A percentile compares a stretch with the other conserved stretches of the same genome.
Conservation (phyloP, 257 asterid species). For the Datura wrightii region DNA sequence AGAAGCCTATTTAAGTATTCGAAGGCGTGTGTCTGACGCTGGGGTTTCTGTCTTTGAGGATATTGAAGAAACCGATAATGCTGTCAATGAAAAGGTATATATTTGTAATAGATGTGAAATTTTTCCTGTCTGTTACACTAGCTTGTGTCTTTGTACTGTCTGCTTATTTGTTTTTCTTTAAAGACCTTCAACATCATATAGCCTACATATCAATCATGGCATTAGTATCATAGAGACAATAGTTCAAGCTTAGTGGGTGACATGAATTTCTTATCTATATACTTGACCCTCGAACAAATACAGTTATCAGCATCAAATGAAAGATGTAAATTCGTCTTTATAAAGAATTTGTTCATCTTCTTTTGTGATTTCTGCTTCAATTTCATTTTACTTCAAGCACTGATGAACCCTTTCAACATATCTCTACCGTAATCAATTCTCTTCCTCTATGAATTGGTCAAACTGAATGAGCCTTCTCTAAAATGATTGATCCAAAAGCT, state of each 20-base stretch:
- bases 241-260: not conserved
- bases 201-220: not conserved
- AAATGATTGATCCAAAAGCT: constrained; percentile 1
- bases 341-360: not conserved
- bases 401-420: constrained; percentile 1
- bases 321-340: not conserved
- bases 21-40: constrained; percentile 77
- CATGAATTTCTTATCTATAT: not conserved
- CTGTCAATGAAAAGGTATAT: constrained; percentile 70
- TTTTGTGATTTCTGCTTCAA: not conserved
- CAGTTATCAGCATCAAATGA: not conserved
- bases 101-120: constrained; percentile 30
- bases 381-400: not conserved
- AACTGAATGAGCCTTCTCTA: constrained; percentile 7
- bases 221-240: constrained; percentile 11
- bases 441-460: constrained; percentile 17
- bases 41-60: constrained; percentile 76
- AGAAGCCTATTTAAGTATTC: constrained; percentile 93
- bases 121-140: constrained; percentile 17
- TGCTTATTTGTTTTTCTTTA: not conserved
- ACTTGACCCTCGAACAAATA: not conserved
- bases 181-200: constrained; percentile 12
- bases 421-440: not conserved
- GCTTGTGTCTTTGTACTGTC: constrained; percentile 29
- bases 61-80: constrained; percentile 58